Evolutionary conservation across 2,329 filamentous ascomycete genomes (phyloP), one percentile per base, ranked within the genome.

Genomic region (Colletotrichum ledebouriae): DNA sequence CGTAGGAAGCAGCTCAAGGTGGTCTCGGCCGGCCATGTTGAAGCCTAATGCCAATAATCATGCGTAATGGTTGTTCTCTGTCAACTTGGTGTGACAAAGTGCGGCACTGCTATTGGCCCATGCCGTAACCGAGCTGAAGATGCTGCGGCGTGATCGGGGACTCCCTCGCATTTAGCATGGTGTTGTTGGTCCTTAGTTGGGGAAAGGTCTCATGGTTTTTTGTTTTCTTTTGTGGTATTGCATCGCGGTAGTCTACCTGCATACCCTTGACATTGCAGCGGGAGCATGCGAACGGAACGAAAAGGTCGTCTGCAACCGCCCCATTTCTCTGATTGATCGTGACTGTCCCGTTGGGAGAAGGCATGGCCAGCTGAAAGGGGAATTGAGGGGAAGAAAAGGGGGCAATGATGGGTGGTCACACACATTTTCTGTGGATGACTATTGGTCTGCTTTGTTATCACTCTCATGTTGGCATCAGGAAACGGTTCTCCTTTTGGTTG

Each of bases 1-100:
- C 76, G 82, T 50, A 78, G 82, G 57, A 77, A 76, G 66, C 77
- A 77, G 72, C 74, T 82, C 58, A 78, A 76, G 72, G 79, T 82
- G n/a, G 79, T 81, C 10, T 76, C 80, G 70, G 75, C 78, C 17
- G 79, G 82, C n/a, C 74, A 76, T 61, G 73, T 72, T 5, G 69
- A 41, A 22, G 67, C 53, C 39, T 69, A 13, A 56, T n/a, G 39
- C 25, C 10, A 25, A 33, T 17, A 50, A 37, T 29, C 15, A 49
- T 15, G 34, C 44, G 47, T 25, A n/a, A 41, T n/a, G 34, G 49
- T 34, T 29, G 22, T 34, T 39, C 13, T 39, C 42, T 44, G 46
- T 20, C 13, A 33, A 29, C 29, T 6, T 29, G 29, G 29, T 29
- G 29, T 29, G 29, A 29, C 29, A 9, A 29, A 29, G 6, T 29